phyloP scores from a whole-genome alignment of 495 filamentous ascomycete genomes.

The Neurospora tetrasperma region DNA sequence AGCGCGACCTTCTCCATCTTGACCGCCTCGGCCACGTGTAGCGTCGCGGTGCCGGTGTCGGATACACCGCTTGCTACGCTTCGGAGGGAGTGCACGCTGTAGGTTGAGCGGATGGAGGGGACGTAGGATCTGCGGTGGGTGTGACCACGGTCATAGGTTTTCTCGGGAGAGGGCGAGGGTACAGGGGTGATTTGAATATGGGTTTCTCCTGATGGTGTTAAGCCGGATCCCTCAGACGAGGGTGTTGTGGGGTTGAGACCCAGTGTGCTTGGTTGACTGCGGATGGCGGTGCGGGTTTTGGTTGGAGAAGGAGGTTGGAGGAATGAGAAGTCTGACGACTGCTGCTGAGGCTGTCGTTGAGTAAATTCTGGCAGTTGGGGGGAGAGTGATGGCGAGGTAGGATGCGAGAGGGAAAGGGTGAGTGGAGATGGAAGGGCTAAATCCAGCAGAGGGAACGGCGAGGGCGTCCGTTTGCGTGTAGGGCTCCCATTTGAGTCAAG shows the following conservation, averaged over 20 bases:
- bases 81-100: background rate
- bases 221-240: background rate
- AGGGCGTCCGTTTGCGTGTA: background rate
- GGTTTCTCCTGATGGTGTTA: background rate
- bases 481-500: background rate
- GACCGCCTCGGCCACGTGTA: conserved; percentile 26
- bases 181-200: background rate
- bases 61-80: background rate
- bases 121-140: background rate
- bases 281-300: background rate
- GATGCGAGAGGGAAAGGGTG: background rate
- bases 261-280: background rate
- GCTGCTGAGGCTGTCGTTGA: background rate
- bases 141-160: background rate
- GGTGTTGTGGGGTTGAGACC: background rate
- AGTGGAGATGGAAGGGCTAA: background rate
- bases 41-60: conserved; percentile 8
- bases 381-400: background rate
- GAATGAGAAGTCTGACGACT: background rate
- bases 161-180: background rate
- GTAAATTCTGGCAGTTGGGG: background rate
- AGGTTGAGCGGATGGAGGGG: background rate
- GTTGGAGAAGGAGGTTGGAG: background rate
- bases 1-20: conserved; percentile 14
- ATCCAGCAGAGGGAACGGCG: background rate